Evolutionary conservation across 169 alveolate species (phyloP).

Genomic region (Plasmodium vivax): DNA sequence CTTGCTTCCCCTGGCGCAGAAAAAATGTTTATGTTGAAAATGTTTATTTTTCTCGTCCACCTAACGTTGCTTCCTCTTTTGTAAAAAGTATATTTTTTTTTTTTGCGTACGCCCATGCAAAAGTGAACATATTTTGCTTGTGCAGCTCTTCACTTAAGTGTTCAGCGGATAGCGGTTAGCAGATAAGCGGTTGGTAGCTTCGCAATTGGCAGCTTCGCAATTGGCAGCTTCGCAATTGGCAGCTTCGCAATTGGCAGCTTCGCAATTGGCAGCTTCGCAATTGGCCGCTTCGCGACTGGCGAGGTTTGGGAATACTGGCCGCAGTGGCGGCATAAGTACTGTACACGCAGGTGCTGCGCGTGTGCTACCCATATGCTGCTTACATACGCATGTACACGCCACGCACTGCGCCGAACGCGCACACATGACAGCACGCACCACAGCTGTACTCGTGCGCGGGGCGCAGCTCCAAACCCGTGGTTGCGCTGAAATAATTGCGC

Average conservation of each 20-base stretch:
- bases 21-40: neutral
- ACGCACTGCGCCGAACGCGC: neutral
- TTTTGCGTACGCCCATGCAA: neutral
- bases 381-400: neutral
- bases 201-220: too few species aligned
- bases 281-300: neutral
- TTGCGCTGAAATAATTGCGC: neutral
- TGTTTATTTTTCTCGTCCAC: neutral
- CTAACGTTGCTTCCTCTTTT: neutral
- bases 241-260: too few species aligned
- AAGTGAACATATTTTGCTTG: neutral
- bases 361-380: neutral
- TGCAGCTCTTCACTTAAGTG: neutral
- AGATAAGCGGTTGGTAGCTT: neutral
- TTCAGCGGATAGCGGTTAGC: neutral
- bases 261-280: too few species aligned
- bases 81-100: neutral
- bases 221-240: neutral
- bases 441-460: neutral
- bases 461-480: neutral
- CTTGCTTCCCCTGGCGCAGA: neutral
- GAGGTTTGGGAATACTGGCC: neutral
- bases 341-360: neutral
- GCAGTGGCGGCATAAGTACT: neutral
- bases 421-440: neutral